Base-by-base conservation (phyloP, 352 stramenopile species). In the Globisporangium paroecandrum region DNA sequence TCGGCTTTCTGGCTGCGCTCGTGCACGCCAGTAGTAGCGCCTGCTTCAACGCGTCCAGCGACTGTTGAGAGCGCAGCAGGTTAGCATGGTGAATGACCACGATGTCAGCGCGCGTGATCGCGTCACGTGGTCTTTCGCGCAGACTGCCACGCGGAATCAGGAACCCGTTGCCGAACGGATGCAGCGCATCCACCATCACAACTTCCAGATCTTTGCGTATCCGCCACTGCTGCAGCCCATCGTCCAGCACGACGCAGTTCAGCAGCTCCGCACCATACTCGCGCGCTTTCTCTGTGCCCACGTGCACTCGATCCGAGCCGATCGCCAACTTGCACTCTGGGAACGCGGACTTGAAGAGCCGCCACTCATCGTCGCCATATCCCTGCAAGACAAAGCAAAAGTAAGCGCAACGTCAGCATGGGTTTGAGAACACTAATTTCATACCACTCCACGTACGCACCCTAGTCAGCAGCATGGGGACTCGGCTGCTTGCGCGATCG, bases 341-440 rank as follows among this genome's bases (percentile, higher is more conserved):
- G 57, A 89, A 89, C 46, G 70, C 69, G 25, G 70, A 65, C 22
- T 61, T 53, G 57, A 92, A 72, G 75, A 90, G 76, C 7, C 81
- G 77, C 81, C 82, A 90, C 71, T 90, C 82, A 58, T 92, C 82
- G 46, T 89, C 81, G 1, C 84, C 82, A 58, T 90, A 90, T 2
- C 82, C 84, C 77, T 72, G 36, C 18, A 51, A 22, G 7, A 51
- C 18, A 51, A 38, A 38, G 32, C 4, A 51, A 12, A 1, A 24
- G 15, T 0, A 65, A 41, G 58, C n/a, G 5, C 58, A 64, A 41
- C 25, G 38, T 13, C 29, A 68, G 54, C 49, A 51, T 25, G 7
- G 27, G 49, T 58, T 41, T 10, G 15, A 13, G 27, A 49, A 43
- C 32, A 15, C 36, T 20, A 46, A 5, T 15, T 46, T 18, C 20